Conservation (phyloP, 139 green algal species). For the Volvox reticuliferus region DNA sequence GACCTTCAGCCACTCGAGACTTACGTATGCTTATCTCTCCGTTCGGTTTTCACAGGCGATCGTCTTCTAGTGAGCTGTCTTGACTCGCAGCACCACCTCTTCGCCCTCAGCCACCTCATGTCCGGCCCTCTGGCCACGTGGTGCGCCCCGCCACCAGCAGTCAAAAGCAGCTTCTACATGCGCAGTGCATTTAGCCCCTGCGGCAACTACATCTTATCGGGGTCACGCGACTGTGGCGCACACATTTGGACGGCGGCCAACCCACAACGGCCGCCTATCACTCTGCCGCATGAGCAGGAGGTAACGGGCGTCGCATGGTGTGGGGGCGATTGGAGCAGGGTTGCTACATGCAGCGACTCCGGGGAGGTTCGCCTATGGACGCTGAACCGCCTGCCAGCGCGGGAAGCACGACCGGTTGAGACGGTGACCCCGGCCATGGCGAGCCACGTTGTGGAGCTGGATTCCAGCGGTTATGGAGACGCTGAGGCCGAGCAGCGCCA, state of each 20-base stretch:
- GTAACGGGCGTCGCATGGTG: conserved; percentile 43
- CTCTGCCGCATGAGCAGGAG: conserved; percentile 23
- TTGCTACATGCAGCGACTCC: conserved; percentile 39
- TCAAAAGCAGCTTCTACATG: conserved; percentile 30
- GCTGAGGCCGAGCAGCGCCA: neutral
- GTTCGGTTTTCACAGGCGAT: conserved; percentile 9
- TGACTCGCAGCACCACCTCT: conserved; percentile 29
- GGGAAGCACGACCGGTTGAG: neutral
- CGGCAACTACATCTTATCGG: conserved; percentile 27
- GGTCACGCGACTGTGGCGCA: neutral
- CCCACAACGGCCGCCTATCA: neutral
- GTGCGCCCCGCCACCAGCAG: neutral
- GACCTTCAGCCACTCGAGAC: no score
- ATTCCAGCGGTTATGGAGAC: neutral
- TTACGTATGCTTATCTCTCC: no score
- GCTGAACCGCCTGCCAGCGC: neutral
- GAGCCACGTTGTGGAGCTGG: neutral
- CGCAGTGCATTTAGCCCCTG: conserved; percentile 33
- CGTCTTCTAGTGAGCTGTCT: conserved; percentile 37
- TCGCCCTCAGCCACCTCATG: neutral
- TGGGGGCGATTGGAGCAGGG: neutral
- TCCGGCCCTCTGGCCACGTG: conserved; percentile 10
- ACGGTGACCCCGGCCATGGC: neutral
- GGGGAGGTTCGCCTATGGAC: conserved; percentile 20
- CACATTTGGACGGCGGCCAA: conserved; percentile 1